Evolutionary conservation across 192 early-diverging fungal genomes (phyloP), one percentile per base, ranked within the genome.

Genomic region (Coemansia sp.): DNA sequence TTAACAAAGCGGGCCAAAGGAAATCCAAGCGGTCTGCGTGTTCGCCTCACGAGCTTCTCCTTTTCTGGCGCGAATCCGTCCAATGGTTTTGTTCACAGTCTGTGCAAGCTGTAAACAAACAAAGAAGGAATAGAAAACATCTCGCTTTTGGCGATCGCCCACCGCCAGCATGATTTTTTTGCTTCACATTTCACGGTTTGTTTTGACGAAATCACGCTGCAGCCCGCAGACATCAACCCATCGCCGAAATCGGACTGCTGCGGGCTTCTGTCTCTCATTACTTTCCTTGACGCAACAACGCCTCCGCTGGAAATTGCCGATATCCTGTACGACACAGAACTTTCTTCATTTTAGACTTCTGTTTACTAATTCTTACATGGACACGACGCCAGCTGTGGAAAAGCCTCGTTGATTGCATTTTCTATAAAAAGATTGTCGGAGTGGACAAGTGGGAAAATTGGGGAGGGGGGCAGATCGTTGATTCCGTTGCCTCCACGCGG

Each of bases 51-150:
- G 8, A 23, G 7, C 5, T 52, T 25, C 49, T 52, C 49, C 14
- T 14, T 52, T 52, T 52, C 49, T 52, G 49, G 49, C 49, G 22
- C 10, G 23, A 22, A 13, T 52, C 49, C 22, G 49, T 25, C 49
- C 49, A 52, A 52, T 52, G 49, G 49, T 23, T 52, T 52, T 52
- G 20, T 25, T 52, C 23, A 25, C 49, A 25, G 19, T 52, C 22
- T 25, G 23, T 11, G 23, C 49, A 25, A 25, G 23, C 13, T 3
- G 23, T 25, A 52, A 52, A 25, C 49, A 52, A 52, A 25, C 22
- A 23, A 6, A 22, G 49, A 22, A 52, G 49, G 42, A 45, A 45
- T 52, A 22, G 25, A 22, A 19, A 25, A 9, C 49, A 4, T 25
- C 9, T 13, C 7, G 1, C 8, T 25, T 20, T 11, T 22, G 49